These are phyloP conservation scores for Alnus rubra DNA, from an alignment of 306 rosid species.

Conservation along the genomic window DNA sequence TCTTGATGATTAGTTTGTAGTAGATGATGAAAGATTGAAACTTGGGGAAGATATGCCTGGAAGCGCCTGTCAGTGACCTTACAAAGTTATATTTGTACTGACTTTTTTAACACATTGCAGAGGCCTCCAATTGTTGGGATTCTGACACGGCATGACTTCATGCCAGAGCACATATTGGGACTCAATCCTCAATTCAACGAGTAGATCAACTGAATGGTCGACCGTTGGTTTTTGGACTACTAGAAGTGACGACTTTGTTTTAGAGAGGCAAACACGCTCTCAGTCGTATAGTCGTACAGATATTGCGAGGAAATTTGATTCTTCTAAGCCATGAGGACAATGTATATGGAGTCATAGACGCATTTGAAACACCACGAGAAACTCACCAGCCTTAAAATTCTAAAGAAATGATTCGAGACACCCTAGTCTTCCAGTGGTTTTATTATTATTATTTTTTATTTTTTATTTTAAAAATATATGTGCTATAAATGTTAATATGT, in stretches of 20 bases:
- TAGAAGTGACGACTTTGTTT: neutral
- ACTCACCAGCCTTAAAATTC: neutral
- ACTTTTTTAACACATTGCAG: slow-evolving; percentile 48
- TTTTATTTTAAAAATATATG: too few relatives aligned
- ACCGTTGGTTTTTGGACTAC: neutral
- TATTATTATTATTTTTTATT: too few relatives aligned
- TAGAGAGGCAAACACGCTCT: neutral
- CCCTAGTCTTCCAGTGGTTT: too few relatives aligned
- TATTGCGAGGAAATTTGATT: neutral
- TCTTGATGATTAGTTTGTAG: neutral
- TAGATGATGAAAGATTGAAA: neutral
- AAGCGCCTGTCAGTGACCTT: neutral
- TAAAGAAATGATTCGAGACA: neutral
- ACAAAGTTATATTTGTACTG: neutral
- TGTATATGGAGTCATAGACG: neutral
- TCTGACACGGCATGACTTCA: slow-evolving; percentile 85
- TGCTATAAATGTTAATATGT: too few relatives aligned
- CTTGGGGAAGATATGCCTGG: neutral
- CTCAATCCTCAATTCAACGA: slow-evolving; percentile 57
- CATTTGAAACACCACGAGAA: neutral
- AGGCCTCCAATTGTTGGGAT: slow-evolving; percentile 87
- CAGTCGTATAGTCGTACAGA: neutral
- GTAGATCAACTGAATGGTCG: slow-evolving; percentile 27
- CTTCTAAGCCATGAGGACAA: neutral
- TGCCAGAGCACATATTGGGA: slow-evolving; percentile 83